A percentile compares a stretch with the other conserved stretches of the same genome.
Conservation (phyloP, 2,329 filamentous ascomycete genomes). For the Neonectria punicea region DNA sequence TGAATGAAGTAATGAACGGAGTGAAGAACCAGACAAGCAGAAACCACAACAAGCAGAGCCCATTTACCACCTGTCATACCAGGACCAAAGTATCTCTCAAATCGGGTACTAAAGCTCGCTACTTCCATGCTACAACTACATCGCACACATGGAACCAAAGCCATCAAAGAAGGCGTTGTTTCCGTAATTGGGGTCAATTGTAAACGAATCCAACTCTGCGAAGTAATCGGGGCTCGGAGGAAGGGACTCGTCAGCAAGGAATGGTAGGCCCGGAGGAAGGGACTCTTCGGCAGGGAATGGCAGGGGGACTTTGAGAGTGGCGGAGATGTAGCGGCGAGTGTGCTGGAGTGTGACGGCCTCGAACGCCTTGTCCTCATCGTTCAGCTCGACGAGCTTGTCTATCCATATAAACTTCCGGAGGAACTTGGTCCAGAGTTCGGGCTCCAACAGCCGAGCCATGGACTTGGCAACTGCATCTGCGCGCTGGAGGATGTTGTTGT, state of each 20-base stretch:
- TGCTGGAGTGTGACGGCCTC: constrained; percentile 29
- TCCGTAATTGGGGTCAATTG: not conserved
- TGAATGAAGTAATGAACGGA: not conserved
- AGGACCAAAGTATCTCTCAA: not conserved
- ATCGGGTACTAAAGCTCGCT: not conserved
- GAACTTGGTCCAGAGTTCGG: constrained; percentile 34
- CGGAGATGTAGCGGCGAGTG: constrained; percentile 31
- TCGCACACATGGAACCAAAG: not conserved
- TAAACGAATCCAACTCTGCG: not conserved
- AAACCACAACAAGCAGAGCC: not conserved
- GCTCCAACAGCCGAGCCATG: constrained; percentile 22
- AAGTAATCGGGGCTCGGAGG: not conserved
- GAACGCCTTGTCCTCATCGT: constrained; percentile 35
- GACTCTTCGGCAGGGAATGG: constrained; percentile 27
- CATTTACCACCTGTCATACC: not conserved
- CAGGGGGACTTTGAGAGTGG: constrained; percentile 30
- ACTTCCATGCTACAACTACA: not conserved
- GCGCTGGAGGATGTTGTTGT: constrained; percentile 21
- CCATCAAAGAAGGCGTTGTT: not conserved
- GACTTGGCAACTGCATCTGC: constrained; percentile 23
- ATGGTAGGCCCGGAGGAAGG: constrained; percentile 20
- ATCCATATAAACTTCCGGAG: constrained; percentile 38
- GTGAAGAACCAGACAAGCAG: not conserved
- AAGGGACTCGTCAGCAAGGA: constrained; percentile 17
- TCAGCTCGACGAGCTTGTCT: constrained; percentile 32